Evolutionary conservation across 192 early-diverging fungal genomes (phyloP).

Genomic region (Nowakowskiella sp.): DNA sequence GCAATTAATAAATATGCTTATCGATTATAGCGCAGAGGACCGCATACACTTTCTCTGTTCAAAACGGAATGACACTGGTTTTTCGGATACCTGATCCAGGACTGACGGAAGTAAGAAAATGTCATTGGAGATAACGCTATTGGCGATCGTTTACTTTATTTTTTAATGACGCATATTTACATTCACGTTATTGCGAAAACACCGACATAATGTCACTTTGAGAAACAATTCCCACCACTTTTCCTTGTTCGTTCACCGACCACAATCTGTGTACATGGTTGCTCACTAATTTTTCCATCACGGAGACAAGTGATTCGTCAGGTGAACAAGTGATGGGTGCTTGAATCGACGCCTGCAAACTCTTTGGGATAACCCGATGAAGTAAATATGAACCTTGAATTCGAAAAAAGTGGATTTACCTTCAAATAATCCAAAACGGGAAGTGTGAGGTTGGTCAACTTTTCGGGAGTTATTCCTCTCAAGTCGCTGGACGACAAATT

Average conservation of each 20-base stretch:
- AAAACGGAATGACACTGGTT: too few relatives aligned
- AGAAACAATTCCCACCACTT: constrained; percentile 41
- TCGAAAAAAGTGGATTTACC: constrained; percentile 17
- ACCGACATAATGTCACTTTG: constrained; percentile 48
- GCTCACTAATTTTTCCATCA: constrained; percentile 30
- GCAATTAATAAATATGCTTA: too few relatives aligned
- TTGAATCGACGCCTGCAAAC: not conserved
- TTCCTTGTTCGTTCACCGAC: constrained; percentile 33
- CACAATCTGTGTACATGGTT: constrained; percentile 51
- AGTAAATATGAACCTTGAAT: not conserved
- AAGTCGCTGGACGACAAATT: constrained; percentile 46
- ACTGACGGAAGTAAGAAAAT: too few relatives aligned
- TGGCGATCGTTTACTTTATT: too few relatives aligned
- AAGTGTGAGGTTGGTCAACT: constrained; percentile 29
- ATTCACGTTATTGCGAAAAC: too few relatives aligned
- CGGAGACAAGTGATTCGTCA: constrained; percentile 22
- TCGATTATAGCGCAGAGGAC: too few relatives aligned
- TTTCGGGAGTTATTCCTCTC: constrained; percentile 34
- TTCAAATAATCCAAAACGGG: constrained; percentile 45
- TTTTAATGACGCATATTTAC: too few relatives aligned
- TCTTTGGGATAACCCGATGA: constrained; percentile 8
- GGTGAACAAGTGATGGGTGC: constrained; percentile 7
- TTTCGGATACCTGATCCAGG: too few relatives aligned
- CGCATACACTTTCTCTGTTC: too few relatives aligned
- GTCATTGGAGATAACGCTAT: too few relatives aligned